Evolutionary conservation across 345 rosid species (phyloP), one percentile per base, ranked within the genome.

Genomic region (Physaria fendleri): DNA sequence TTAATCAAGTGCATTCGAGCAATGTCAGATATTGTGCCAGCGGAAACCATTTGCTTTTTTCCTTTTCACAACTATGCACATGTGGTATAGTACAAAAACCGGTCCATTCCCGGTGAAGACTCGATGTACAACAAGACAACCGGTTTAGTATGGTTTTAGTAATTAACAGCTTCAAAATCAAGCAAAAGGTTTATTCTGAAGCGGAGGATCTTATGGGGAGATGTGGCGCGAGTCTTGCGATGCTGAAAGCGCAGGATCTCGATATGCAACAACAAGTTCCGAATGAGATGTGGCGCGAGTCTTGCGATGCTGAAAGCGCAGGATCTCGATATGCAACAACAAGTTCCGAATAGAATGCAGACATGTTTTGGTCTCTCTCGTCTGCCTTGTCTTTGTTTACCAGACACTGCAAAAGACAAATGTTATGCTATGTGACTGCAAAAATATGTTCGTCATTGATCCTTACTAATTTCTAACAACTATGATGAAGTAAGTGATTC

Each of bases 381-480:
- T 85, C 82, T 65, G 67, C 79, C 67, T 44, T 84, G 66, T 85
- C 98, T 75, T 81, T 88, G 76, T 77, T 85, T 28, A 72, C 75
- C 68, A 92, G 72, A 62, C 93, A 85, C 98, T 88, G 85, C 77
- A 17, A 59, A n/a, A n/a, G n/a, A n/a, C 40, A n/a, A n/a, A n/a
- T n/a, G n/a, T n/a, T n/a, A n/a, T n/a, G n/a, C n/a, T n/a, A n/a
- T n/a, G n/a, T n/a, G n/a, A n/a, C n/a, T n/a, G n/a, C n/a, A n/a
- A n/a, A n/a, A n/a, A n/a, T n/a, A n/a, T n/a, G n/a, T n/a, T n/a
- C n/a, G n/a, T n/a, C n/a, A n/a, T n/a, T n/a, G n/a, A n/a, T n/a
- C n/a, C n/a, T n/a, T n/a, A n/a, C n/a, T n/a, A n/a, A n/a, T n/a
- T n/a, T n/a, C n/a, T 41, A n/a, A n/a, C n/a, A n/a, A n/a, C n/a